Base-by-base conservation (phyloP, 2,329 filamentous ascomycete species). In the Aspergillus ochraceus region DNA sequence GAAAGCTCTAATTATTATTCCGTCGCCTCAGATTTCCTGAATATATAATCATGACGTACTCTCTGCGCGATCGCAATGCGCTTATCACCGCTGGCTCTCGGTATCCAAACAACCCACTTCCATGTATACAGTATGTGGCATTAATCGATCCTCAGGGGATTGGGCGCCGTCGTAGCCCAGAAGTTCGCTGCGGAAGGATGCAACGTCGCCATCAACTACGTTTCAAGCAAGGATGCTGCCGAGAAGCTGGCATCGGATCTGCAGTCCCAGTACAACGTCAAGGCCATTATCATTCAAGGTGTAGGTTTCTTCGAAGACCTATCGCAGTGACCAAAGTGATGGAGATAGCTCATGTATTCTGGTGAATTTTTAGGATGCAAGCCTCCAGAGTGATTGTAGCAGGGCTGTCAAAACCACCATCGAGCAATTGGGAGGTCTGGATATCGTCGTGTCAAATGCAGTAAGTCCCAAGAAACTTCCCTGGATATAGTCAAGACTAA, bases 401-500 rank as follows among this genome's bases (percentile, higher is more conserved):
- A 77, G 79, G 0, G 80, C 88, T 0, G 84, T 93, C 1, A 75
- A 82, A 19, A 81, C 88, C 49, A 83, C 86, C 1, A 80, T 88
- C 52, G 76, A 81, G 26, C 75, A 74, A n/a, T 80, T 91, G 63
- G 89, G 88, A 4, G 86, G 88, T 1, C 74, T 95, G n/a, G 90
- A 95, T 75, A 82, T 92, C 46, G 80, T 95, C 50, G 85, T 94
- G 68, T 90, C 88, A 2, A 95, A 95, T 73, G 89, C 89, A 19
- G 84, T 86, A 68, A 51, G 80, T 60, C 12, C 47, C 26, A n/a
- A 17, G 26, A 5, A 12, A 12, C 8, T 4, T 36, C 12, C 3
- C 17, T 6, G 26, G n/a, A 6, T 46, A 36, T 17, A 5, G 19
- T 9, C 14, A 45, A 30, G 19, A 32, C 57, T 60, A 36, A 58